Conservation (phyloP, 805 yeast genomes). For the Saccharomycopsis babjevae region DNA sequence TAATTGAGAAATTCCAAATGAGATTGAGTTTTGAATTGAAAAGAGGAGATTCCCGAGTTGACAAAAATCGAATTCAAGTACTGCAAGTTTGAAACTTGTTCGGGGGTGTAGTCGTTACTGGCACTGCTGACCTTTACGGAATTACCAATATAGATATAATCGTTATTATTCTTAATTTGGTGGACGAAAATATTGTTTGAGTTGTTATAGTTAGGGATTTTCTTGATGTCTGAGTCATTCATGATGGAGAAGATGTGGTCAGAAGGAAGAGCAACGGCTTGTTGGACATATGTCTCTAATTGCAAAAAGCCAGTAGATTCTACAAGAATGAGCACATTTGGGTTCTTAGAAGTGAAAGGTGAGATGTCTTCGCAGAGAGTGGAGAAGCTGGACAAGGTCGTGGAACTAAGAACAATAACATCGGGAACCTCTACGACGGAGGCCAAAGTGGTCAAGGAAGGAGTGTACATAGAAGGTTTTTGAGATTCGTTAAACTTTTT, state of each 20-base stretch:
- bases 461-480: background rate
- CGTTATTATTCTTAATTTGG: slow-evolving; percentile 30
- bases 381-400: slow-evolving; percentile 43
- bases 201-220: slow-evolving; percentile 23
- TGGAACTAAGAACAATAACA: slow-evolving; percentile 36
- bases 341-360: slow-evolving; percentile 25
- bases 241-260: slow-evolving; percentile 43
- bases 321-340: slow-evolving; percentile 43
- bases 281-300: slow-evolving; percentile 52
- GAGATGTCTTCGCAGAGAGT: slow-evolving; percentile 30
- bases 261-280: slow-evolving; percentile 31
- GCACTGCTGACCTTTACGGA: slow-evolving; percentile 25
- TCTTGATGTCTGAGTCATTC: slow-evolving; percentile 48
- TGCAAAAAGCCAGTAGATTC: slow-evolving; percentile 68
- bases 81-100: slow-evolving; percentile 26
- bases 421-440: slow-evolving; percentile 23
- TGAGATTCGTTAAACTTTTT: slow-evolving; percentile 26
- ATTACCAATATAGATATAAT: slow-evolving; percentile 30
- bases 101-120: slow-evolving; percentile 32
- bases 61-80: slow-evolving; percentile 30
- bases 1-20: slow-evolving; percentile 53
- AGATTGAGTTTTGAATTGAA: slow-evolving; percentile 32
- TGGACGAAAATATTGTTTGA: slow-evolving; percentile 25
- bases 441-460: background rate
- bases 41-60: slow-evolving; percentile 31